Evolutionary conservation across 139 green algal species (phyloP), one percentile per base, ranked within the genome.

Genomic region (Haematococcus lacustris): DNA sequence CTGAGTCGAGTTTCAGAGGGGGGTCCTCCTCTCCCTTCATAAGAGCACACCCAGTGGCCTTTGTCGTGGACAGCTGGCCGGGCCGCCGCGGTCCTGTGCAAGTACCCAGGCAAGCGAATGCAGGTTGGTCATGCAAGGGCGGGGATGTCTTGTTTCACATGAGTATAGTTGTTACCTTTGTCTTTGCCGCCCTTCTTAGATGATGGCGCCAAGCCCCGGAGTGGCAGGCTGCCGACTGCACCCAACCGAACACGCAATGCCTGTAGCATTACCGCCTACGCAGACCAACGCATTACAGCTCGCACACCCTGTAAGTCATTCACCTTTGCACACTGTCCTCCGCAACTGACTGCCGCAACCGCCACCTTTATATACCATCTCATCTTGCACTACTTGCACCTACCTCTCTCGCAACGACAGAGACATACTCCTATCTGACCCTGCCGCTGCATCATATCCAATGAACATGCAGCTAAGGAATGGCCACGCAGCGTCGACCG

Each of bases 11-110:
- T 39, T 50, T 53, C n/a, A 91, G 66, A 13, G 68, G 60, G 23
- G 86, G 86, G 60, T 91, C 83, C 26, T 71, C 9, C 68, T 87
- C 83, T 33, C 77, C 79, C 73, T 89, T 88, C 38, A 83, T 66
- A 17, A 90, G 78, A 0, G 73, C 74, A 30, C 80, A 81, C 23
- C 82, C 85, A 1, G 85, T 87, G 6, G 72, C 82, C n/a, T 80
- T 70, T 7, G 82, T 80, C 0, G 13, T 43, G 4, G 78, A 83
- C 59, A 88, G 70, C 63, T 87, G 74, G 3, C 79, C 78, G 3
- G 70, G 71, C 33, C 69, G 69, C 1, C 73, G 71, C 5, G 81
- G 84, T 17, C 81, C 84, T 87, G 78, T 0, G 51, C 9, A 26
- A 33, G 60, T 33, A 64, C 26, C 4, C 17, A 32, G 17, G 53